Evolutionary conservation across 371 early-diverging fungal species (phyloP).

Genomic region (Haplosporangium sp.): DNA sequence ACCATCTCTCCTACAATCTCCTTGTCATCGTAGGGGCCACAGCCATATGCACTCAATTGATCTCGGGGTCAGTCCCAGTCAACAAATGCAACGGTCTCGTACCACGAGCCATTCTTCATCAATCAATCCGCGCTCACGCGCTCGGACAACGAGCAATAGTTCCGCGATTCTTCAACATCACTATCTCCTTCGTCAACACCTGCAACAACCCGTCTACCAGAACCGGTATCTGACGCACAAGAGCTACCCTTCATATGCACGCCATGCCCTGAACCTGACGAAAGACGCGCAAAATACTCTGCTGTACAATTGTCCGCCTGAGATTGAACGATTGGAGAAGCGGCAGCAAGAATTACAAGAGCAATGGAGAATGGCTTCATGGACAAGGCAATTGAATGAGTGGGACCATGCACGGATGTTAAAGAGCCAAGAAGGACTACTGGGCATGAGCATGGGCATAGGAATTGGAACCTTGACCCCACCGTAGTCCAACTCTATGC

Average conservation of each 20-base stretch:
- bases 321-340: slow-evolving; percentile 17
- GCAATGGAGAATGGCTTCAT: slow-evolving; percentile 45
- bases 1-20: slow-evolving; percentile 11
- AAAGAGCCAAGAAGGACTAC: slow-evolving; percentile 20
- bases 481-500: background rate
- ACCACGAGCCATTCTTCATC: slow-evolving; percentile 20
- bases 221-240: slow-evolving; percentile 23
- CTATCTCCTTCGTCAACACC: slow-evolving; percentile 9
- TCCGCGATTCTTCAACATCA: slow-evolving; percentile 1
- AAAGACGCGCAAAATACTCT: no score
- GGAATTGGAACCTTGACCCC: slow-evolving; percentile 6
- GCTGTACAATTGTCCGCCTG: slow-evolving; percentile 5
- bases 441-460: slow-evolving; percentile 20
- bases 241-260: slow-evolving; percentile 18
- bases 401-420: slow-evolving; percentile 52
- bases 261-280: slow-evolving; percentile 4
- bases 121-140: background rate
- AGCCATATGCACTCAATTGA: slow-evolving; percentile 26
- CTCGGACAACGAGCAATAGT: slow-evolving; percentile 15
- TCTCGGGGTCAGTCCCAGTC: slow-evolving; percentile 4
- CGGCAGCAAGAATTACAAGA: slow-evolving; percentile 36
- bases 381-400: slow-evolving; percentile 50
- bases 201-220: slow-evolving; percentile 27
- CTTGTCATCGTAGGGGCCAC: slow-evolving; percentile 28
- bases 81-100: slow-evolving; percentile 1